Evolutionary conservation across 2,329 filamentous ascomycete species (phyloP), one percentile per base, ranked within the genome.

Genomic region (Penicillium expansum): DNA sequence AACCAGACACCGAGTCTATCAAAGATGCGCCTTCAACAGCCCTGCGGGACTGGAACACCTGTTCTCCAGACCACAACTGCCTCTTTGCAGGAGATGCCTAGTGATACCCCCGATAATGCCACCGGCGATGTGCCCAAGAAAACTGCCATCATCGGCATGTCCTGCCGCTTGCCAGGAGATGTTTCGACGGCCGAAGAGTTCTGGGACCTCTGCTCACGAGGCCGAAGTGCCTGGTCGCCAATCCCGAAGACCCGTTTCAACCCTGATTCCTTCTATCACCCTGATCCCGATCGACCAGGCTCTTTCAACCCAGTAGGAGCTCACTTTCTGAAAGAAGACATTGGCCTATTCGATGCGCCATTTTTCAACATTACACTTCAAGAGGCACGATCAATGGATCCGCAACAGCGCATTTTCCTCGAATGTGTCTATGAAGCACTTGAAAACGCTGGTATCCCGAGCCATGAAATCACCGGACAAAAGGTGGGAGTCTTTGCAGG

Each of bases 301-400:
- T 64, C 58, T 7, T 61, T 67, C 51, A 68, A 65, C 45, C 57
- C 63, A 1, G 35, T 35, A 32, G 67, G 67, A 22, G 67, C 62
- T 2, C 63, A 69, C 47, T 70, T 70, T 45, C 51, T 70, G n/a
- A 55, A 61, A n/a, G 61, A 68, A 42, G 67, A 70, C 57, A 45
- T 67, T 9, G 62, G 58, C 1, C 38, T 59, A 9, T 70, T 70
- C 52, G 68, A 70, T 52, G 67, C 67, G 13, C 62, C 65, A 4
- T 70, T 70, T 48, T 70, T 70, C 58, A 65, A 64, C n/a, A 68
- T 70, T 22, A 65, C 62, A 2, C 57, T 63, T 0, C 59, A 64
- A 45, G 66, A 67, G 52, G 67, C 66, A 11, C 57, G 60, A 16
- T 57, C 62, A 0, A 60, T 70, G 38, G 52, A 55, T n/a, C 67